phyloP scores from a whole-genome alignment of 1,284 basidiomycete species.

The Lentinus polychrous region DNA sequence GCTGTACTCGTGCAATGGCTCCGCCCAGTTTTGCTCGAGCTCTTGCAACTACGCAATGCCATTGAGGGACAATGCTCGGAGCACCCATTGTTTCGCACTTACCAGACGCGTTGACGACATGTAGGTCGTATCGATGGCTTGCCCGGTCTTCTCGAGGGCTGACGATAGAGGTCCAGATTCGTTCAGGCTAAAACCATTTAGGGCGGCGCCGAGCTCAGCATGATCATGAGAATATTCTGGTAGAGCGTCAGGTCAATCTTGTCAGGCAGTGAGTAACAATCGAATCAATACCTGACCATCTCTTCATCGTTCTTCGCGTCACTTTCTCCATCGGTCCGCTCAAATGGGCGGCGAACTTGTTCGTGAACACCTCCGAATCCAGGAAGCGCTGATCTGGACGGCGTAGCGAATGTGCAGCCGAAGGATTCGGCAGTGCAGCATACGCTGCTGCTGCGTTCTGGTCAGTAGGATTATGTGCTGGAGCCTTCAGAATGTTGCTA shows the following conservation, averaged over 20 bases:
- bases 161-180: conserved; percentile 67
- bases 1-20: conserved; percentile 92
- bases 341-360: conserved; percentile 92
- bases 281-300: conserved; percentile 75
- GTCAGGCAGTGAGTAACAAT: not conserved
- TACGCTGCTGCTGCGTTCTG: conserved; percentile 71
- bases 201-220: conserved; percentile 88
- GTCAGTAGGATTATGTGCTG: conserved; percentile 91
- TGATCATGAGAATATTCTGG: conserved; percentile 85
- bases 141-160: conserved; percentile 89
- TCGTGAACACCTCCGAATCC: conserved; percentile 95
- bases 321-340: conserved; percentile 93
- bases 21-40: conserved; percentile 89
- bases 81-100: conserved; percentile 21
- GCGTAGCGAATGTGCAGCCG: conserved; percentile 78
- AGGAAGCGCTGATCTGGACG: conserved; percentile 91
- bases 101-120: conserved; percentile 88
- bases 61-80: not conserved
- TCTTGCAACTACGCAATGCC: conserved; percentile 67
- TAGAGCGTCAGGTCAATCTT: conserved; percentile 3
- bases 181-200: conserved; percentile 94
- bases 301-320: conserved; percentile 83
- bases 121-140: conserved; percentile 92
- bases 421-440: conserved; percentile 82
- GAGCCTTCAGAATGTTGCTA: conserved; percentile 93